Conservation (phyloP, 2,329 filamentous ascomycete species). For the Fusarium sp. region DNA sequence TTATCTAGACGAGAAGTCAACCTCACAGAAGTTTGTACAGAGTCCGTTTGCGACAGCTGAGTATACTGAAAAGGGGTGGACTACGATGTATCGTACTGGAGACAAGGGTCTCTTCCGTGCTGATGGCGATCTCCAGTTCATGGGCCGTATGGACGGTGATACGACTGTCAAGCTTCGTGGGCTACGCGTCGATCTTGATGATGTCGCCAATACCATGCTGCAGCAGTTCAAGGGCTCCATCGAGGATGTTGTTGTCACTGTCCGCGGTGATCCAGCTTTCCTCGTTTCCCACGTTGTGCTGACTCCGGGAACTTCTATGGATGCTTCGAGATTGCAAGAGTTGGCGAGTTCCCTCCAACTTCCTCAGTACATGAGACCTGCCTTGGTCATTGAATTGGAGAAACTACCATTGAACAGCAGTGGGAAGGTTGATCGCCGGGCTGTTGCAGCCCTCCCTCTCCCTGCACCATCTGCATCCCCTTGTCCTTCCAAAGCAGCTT, state of each 20-base stretch:
- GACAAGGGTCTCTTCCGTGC: background rate
- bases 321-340: fast-evolving
- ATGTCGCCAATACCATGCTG: background rate
- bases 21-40: background rate
- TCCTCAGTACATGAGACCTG: constrained; percentile 1
- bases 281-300: background rate
- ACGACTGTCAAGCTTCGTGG: background rate
- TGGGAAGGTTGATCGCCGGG: background rate
- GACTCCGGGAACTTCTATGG: fast-evolving
- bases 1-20: background rate
- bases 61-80: background rate
- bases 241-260: background rate
- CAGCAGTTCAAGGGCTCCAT: background rate
- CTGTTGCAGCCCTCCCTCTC: background rate
- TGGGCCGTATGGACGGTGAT: background rate
- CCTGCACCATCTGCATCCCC: fast-evolving
- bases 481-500: fast-evolving
- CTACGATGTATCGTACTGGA: background rate
- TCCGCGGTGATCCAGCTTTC: background rate
- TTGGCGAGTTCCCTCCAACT: background rate
- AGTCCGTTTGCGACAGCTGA: background rate
- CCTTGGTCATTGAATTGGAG: background rate
- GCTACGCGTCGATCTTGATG: background rate
- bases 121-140: background rate
- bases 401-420: background rate